These are phyloP conservation scores for Myxozyma sirexii DNA, from an alignment of 805 yeast genomes.

Conservation along the genomic window DNA sequence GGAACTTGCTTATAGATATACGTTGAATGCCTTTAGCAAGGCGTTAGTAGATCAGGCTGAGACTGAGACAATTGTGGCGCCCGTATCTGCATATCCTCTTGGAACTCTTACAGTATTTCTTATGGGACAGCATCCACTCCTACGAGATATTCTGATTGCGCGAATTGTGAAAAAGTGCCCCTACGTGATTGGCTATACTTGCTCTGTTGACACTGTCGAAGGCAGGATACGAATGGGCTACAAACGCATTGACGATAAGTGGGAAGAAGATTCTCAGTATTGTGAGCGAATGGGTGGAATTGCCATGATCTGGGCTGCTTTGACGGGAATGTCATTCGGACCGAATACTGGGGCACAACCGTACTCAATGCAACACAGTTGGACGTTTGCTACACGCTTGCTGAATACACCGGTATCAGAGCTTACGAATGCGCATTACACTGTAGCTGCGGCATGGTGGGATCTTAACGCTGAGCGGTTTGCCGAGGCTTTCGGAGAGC, in stretches of 20 bases:
- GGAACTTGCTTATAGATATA: constrained; percentile 66
- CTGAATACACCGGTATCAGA: constrained; percentile 57
- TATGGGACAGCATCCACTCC: constrained; percentile 53
- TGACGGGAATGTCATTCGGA: constrained; percentile 55
- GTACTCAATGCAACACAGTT: constrained; percentile 57
- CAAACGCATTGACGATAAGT: constrained; percentile 57
- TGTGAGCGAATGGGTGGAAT: constrained; percentile 89
- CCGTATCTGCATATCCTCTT: constrained; percentile 77
- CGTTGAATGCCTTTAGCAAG: constrained; percentile 80
- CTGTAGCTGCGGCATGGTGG: constrained; percentile 85
- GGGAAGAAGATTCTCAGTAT: constrained; percentile 64
- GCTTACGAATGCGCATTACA: constrained; percentile 69
- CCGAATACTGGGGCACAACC: constrained; percentile 49
- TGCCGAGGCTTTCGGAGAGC: constrained; percentile 61
- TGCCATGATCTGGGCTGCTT: constrained; percentile 73
- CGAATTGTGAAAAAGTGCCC: constrained; percentile 93
- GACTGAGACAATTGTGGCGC: constrained; percentile 80
- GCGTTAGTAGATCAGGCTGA: constrained; percentile 89
- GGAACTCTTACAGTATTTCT: constrained; percentile 65
- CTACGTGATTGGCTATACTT: constrained; percentile 76
- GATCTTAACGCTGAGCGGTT: constrained; percentile 72
- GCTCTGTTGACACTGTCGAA: constrained; percentile 74
- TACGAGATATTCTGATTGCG: constrained; percentile 65
- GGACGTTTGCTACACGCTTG: constrained; percentile 75
- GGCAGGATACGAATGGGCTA: constrained; percentile 89